Evolutionary conservation across 2,329 filamentous ascomycete genomes (phyloP), one percentile per base, ranked within the genome.

Genomic region (Mycocentrospora acerina): DNA sequence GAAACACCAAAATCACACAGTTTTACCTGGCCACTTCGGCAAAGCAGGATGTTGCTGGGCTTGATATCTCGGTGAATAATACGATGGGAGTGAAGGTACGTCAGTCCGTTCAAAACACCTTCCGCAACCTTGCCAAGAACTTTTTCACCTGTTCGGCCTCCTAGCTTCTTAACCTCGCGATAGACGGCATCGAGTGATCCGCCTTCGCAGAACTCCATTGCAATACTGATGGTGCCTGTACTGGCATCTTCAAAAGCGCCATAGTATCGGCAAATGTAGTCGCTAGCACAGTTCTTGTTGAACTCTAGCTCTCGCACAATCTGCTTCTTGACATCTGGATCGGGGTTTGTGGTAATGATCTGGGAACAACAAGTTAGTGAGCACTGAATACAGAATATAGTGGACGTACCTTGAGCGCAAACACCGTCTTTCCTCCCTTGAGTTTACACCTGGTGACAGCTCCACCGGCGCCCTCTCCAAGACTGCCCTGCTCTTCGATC

Each of bases 61-160:
- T 98, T 98, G 75, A 98, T 98, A 64, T 98, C 93, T 71, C 93
- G 85, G 70, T 98, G 93, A 58, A 98, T 97, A 68, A 98, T 98
- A 68, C 95, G 93, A 64, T 91, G 86, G 58, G 86, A 85, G 73
- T 97, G 89, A 7, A 98, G 81, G 70, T 98, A 98, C 7, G 90
- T 97, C 45, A 98, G 74, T 16, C 93, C 93, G 56, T 90, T 88
- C 37, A 98, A 74, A 4, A 98, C 91, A 37, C 91, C 93, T 68
- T 97, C 93, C 28, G 93, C 90, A 29, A 98, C 87, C 72, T 97
- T 97, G 48, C 93, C 93, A 4, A 98, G 77, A 2, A 98, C 93
- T 65, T 97, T 98, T 67, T 98, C 93, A 52, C 93, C 93, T 0
- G 91, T 97, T 33, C 93, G 82, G 9, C 93, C 93, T 28, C 91